These are phyloP conservation scores for Cordyceps militaris DNA, from an alignment of 2,329 filamentous ascomycete species.

Conservation along the genomic window DNA sequence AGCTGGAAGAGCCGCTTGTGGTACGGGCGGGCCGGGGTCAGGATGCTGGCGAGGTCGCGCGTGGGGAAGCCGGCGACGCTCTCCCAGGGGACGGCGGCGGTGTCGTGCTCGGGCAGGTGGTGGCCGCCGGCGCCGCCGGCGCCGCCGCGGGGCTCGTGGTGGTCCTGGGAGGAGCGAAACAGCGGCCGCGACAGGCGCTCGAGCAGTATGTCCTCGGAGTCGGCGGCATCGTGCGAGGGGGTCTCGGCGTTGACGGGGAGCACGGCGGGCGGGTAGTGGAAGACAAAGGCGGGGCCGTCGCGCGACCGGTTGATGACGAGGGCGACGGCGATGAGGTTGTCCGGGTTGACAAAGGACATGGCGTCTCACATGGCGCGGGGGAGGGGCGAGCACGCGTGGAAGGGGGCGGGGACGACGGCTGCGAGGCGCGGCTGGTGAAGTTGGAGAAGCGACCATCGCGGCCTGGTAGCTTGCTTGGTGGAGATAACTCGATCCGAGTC, in stretches of 20 bases:
- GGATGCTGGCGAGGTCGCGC: constrained; percentile 71
- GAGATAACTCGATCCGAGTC: neutral
- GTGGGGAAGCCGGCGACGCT: constrained; percentile 66
- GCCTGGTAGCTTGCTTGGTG: neutral
- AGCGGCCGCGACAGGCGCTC: constrained; percentile 37
- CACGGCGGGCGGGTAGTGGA: constrained; percentile 72
- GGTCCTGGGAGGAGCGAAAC: constrained; percentile 25
- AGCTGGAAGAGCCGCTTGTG: constrained; percentile 80
- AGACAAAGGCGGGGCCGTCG: constrained; percentile 75
- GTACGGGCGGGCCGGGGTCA: constrained; percentile 68
- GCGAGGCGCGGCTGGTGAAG: neutral
- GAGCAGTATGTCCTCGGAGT: constrained; percentile 44
- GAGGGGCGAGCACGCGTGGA: neutral
- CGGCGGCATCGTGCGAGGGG: constrained; percentile 23
- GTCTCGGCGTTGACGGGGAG: constrained; percentile 29
- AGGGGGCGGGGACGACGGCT: neutral
- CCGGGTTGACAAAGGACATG: constrained; percentile 45
- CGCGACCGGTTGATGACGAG: constrained; percentile 68
- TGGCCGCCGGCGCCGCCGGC: neutral
- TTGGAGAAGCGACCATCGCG: neutral
- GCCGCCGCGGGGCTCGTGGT: constrained; percentile 36
- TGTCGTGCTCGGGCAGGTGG: constrained; percentile 43
- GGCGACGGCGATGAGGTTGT: constrained; percentile 61
- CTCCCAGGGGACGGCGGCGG: constrained; percentile 60
- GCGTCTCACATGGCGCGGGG: neutral